Evolutionary conservation across 805 yeast species (phyloP), one percentile per base, ranked within the genome.

Genomic region (Candida peoriensis): DNA sequence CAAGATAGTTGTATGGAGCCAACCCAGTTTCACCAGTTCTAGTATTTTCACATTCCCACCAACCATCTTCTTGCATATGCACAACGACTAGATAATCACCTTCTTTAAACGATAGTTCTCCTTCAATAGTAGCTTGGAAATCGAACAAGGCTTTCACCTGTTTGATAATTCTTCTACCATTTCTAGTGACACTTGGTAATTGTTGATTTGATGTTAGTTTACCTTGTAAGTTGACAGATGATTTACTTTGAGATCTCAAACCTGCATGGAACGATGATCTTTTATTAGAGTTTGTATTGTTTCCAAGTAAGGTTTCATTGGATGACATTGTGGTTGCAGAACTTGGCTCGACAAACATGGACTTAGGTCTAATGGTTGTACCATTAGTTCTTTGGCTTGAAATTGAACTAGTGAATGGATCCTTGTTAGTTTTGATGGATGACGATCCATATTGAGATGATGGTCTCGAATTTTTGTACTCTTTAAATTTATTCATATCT

Each of bases 31-130:
- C 31, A 2, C 49, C 46, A 9, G 64, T 57, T 23, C 64, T 63
- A 22, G 68, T 38, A 15, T 75, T 74, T 46, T 78, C 86, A 21
- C 76, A 77, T 46, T 74, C 78, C 86, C 86, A 79, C 86, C 86
- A 78, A 1, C 83, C 83, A 45, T 78, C 86, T 16, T 77, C 78
- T 51, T 78, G 83, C 66, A 64, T 72, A 29, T 65, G 67, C 13
- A 76, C 47, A 3, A 78, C 72, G 37, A 74, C 57, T 31, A 78
- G 51, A 4, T 68, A 48, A 42, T 79, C 85, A 38, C 73, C 76
- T 48, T 75, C 75, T 28, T 71, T 64, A 61, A 78, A 79, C 7
- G 73, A 57, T 8, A 78, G 64, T 41, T 78, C 86, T 34, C 74
- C 79, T 12, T 78, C 76, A 18, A 78, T 72, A 4, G 69, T 70